Evolutionary conservation across 306 rosid genomes (phyloP), one percentile per base, ranked within the genome.

Genomic region (Gleditsia sinensis): DNA sequence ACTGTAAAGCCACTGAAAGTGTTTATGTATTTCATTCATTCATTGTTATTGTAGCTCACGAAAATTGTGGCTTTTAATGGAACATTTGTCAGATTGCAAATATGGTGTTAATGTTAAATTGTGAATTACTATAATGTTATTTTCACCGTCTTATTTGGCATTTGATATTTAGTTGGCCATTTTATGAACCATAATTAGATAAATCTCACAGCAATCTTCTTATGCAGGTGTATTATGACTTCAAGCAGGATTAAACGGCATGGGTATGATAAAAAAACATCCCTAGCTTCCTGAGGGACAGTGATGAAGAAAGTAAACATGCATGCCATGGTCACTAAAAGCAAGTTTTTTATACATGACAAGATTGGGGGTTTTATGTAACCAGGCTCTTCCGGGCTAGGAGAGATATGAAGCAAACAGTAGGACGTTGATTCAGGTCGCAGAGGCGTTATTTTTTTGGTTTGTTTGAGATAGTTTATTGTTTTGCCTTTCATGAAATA

Each of bases 351-450:
- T 50, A 71, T 34, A 30, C 53, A 20, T 19, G 10, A 36, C 20
- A 81, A 76, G 39, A 63, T 69, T 54, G 27, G 82, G 62, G 14
- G 33, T 72, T 63, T 78, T 78, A 63, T 32, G 17, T 53, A 46
- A 56, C 63, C 75, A 69, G 57, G 67, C 39, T 70, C 74, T 64
- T 69, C 57, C 32, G 6, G 30, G 40, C 64, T 24, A 34, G 34
- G 25, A 48, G 36, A 6, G 12, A 46, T 32, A 30, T 28, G 36
- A 65, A 71, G 61, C 70, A 70, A 62, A 54, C 45, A 17, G 42
- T 21, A 45, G 53, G 46, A 42, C 33, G 53, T 46, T 42, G 53
- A 66, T 57, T 40, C 70, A 37, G 49, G 59, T 68, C n/a, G 30
- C 65, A 39, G 39, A 64, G 32, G 79, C 17, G 2, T 17, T 53